Percentiles rank a stretch among this genome's conserved stretches.
Evolutionary conservation across 257 asterid species (phyloP).

Genomic region (Primulina eburnea): DNA sequence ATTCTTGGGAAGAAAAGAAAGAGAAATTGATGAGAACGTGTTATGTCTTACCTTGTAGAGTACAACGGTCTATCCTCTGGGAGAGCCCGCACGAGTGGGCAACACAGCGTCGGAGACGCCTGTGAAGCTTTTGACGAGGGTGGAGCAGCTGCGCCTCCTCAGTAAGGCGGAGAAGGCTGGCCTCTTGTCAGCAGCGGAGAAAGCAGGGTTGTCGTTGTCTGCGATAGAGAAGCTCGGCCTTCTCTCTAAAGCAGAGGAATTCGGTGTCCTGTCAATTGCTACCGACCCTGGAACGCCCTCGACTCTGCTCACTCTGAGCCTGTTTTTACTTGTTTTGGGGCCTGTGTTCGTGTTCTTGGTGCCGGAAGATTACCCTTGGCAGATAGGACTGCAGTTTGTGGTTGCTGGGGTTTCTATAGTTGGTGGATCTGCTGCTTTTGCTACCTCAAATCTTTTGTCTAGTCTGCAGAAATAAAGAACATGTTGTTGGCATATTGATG

Average conservation of each 20-base stretch:
- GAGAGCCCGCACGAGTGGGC: constrained; percentile 35
- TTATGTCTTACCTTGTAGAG: constrained; percentile 29
- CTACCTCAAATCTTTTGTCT: constrained; percentile 82
- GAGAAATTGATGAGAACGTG: background rate
- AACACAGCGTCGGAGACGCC: constrained; percentile 27
- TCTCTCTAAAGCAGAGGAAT: constrained; percentile 76
- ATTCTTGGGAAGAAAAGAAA: background rate
- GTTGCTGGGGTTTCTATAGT: constrained; percentile 53
- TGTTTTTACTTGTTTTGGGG: constrained; percentile 52
- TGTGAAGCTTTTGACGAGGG: constrained; percentile 75
- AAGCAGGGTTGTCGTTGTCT: constrained; percentile 67
- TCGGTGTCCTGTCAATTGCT: constrained; percentile 87
- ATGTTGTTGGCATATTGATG: background rate
- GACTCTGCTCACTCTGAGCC: constrained; percentile 50
- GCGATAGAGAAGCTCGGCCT: constrained; percentile 76
- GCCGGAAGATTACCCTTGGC: constrained; percentile 85
- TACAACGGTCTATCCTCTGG: constrained; percentile 37
- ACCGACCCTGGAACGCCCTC: constrained; percentile 73
- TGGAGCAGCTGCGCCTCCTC: constrained; percentile 79
- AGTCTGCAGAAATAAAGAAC: constrained; percentile 56
- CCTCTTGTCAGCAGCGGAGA: constrained; percentile 84
- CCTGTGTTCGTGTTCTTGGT: constrained; percentile 66
- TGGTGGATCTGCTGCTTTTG: constrained; percentile 91
- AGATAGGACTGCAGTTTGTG: constrained; percentile 60
- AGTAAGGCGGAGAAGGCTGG: constrained; percentile 95